These are phyloP conservation scores for Trypanosoma melophagium DNA, from an alignment of 208 protist genomes.

Conservation along the genomic window DNA sequence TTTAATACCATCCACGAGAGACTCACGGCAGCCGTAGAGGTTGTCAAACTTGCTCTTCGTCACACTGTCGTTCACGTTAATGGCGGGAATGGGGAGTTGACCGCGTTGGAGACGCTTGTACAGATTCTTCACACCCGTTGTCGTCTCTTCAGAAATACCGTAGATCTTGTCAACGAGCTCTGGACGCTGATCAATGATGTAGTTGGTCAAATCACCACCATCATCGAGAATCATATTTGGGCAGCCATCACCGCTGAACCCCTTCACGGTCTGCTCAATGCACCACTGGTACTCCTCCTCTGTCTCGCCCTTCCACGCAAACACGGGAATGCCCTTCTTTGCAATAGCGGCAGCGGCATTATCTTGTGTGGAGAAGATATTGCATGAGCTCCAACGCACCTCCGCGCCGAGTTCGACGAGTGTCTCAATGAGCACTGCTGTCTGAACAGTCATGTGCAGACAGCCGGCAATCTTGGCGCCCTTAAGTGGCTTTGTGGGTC, in stretches of 20 bases:
- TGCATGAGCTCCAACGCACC: slow-evolving; percentile 97
- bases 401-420: slow-evolving; percentile 97
- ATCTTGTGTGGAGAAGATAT: slow-evolving; percentile 99
- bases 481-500: slow-evolving; percentile 91
- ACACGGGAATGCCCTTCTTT: slow-evolving; percentile 95
- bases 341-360: slow-evolving; percentile 86
- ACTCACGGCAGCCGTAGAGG: slow-evolving; percentile 99
- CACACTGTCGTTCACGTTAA: slow-evolving; percentile 99
- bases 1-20: slow-evolving; percentile 99
- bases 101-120: slow-evolving; percentile 95
- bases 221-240: slow-evolving; percentile 99
- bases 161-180: slow-evolving; percentile 93
- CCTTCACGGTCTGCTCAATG: slow-evolving; percentile 94
- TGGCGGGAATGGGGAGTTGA: slow-evolving; percentile 97
- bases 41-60: slow-evolving; percentile 99
- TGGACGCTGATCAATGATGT: slow-evolving; percentile 94
- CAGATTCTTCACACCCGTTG: slow-evolving; percentile 99
- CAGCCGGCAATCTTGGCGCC: slow-evolving; percentile 98
- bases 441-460: slow-evolving; percentile 99
- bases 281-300: slow-evolving; percentile 99
- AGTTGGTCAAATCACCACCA: slow-evolving; percentile 98
- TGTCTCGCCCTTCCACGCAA: slow-evolving; percentile 99
- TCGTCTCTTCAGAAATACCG: slow-evolving; percentile 99
- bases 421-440: slow-evolving; percentile 99
- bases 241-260: slow-evolving; percentile 81